Evolutionary conservation across 352 stramenopile species (phyloP).

Genomic region (Phytophthora fragariaefolia): DNA sequence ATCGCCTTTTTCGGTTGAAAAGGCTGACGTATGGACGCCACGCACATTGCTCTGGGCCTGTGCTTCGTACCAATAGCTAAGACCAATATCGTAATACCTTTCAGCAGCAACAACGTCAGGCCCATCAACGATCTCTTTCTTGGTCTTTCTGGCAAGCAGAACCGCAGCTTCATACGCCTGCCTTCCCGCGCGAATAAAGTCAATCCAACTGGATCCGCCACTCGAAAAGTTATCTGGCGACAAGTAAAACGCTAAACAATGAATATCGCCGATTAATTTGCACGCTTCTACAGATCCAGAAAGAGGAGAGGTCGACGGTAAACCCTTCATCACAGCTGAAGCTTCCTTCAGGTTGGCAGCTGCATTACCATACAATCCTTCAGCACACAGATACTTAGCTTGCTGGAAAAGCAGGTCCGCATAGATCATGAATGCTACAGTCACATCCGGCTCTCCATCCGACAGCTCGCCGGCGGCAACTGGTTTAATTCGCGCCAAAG

Average conservation of each 20-base stretch:
- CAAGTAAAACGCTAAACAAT: conserved; percentile 87
- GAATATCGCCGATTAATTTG: conserved; percentile 84
- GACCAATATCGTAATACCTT: conserved; percentile 70
- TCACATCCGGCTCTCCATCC: conserved; percentile 30
- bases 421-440: conserved; percentile 63
- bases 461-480: conserved; percentile 39
- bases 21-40: conserved; percentile 49
- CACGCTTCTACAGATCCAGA: conserved; percentile 46
- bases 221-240: conserved; percentile 66
- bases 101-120: conserved; percentile 38
- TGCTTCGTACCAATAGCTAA: conserved; percentile 83
- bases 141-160: conserved; percentile 23
- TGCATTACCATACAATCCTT: conserved; percentile 78
- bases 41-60: conserved; percentile 51
- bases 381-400: conserved; percentile 74
- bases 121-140: conserved; percentile 12
- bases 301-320: conserved; percentile 36
- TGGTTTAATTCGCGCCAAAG: conserved; percentile 61
- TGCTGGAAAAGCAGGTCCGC: conserved; percentile 79
- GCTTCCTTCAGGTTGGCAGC: conserved; percentile 68
- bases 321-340: conserved; percentile 51
- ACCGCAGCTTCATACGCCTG: conserved; percentile 61
- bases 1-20: conserved; percentile 25
- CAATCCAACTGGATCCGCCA: conserved; percentile 52
- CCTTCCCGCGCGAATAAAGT: conserved; percentile 63